Base-by-base conservation (phyloP, 176 grass and related monocot species). In the Eleusine coracana region DNA sequence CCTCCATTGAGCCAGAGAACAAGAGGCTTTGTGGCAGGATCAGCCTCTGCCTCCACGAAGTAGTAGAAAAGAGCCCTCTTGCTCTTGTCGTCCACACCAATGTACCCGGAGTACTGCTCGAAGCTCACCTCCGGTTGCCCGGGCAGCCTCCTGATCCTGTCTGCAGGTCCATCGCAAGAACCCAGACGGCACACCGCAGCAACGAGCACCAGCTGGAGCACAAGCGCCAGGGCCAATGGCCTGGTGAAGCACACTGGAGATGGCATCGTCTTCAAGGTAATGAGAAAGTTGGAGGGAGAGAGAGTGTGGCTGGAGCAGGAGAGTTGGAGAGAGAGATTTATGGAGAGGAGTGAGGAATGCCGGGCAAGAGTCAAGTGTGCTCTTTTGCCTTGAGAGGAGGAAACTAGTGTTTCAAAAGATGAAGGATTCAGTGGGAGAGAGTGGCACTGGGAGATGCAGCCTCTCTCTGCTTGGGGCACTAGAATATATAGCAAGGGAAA, bases 1-100 rank as follows among this genome's bases (percentile, higher is more conserved):
- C 96, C 96, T 90, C 96, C 96, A 84, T 98, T 98, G 74, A 98
- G 90, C 96, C 96, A 98, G 42, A 98, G 93, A 46, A 98, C 91
- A 44, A 98, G 93, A 36, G 96, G 91, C 77, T 98, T 98, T 6
- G 96, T 66, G 49, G 82, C 71, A 2, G 96, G 83, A 69, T 93
- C 93, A 46, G 90, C 25, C 87, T 95, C 96, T 27, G 96, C 89
- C 88, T 95, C 91, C 5, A 89, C 96, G 46, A 98, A 98, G 84
- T 98, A 98, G 96, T 98, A 98, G 85, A 98, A 98, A 64, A 99
- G 93, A n/a, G 77, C 91, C 82, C 96, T 87, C 65, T 61, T 86
- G 70, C 79, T 87, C 46, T 79, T 81, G 10, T 74, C 85, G 40
- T 93, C 96, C 83, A 99, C 93, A 1, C 45, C 76, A 52, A 99